phyloP scores from a whole-genome alignment of 345 rosid genomes.

The Gossypium arboreum region DNA sequence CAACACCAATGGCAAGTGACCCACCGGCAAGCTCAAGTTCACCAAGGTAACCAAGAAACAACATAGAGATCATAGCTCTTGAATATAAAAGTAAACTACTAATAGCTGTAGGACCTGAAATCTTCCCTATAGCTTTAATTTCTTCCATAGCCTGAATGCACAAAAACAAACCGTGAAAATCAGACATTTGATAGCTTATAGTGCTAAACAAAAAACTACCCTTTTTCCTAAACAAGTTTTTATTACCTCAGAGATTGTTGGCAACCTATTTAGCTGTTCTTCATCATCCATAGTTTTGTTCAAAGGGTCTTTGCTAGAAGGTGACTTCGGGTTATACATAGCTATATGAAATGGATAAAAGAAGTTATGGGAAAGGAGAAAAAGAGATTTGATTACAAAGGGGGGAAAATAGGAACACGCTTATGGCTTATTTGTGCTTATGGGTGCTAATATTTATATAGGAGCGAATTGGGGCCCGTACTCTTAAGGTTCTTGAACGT shows the following conservation, averaged over 20 bases:
- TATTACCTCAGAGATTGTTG: slow-evolving; percentile 74
- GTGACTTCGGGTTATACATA: slow-evolving; percentile 63
- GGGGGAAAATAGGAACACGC: neutral
- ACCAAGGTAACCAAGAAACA: slow-evolving; percentile 91
- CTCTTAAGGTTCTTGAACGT: slow-evolving; percentile 18
- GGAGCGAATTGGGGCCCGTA: slow-evolving; percentile 32
- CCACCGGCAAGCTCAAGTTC: slow-evolving; percentile 96
- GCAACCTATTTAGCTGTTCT: slow-evolving; percentile 60
- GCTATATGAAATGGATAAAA: slow-evolving; percentile 9
- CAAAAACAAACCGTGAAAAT: slow-evolving; percentile 13
- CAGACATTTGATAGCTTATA: neutral
- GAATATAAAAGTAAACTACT: slow-evolving; percentile 85
- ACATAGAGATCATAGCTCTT: slow-evolving; percentile 97
- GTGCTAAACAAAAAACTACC: neutral
- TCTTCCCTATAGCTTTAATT: slow-evolving; percentile 82
- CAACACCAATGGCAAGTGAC: slow-evolving; percentile 89
- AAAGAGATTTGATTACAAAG: neutral
- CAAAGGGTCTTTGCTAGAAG: slow-evolving; percentile 43
- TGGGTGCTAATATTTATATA: slow-evolving; percentile 36
- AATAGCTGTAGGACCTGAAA: slow-evolving; percentile 82
- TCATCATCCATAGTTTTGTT: slow-evolving; percentile 38
- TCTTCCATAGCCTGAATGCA: slow-evolving; percentile 63
- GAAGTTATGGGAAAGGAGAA: neutral
- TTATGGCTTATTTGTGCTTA: neutral
- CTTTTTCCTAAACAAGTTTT: neutral